Base-by-base conservation (phyloP, 352 stramenopile species). In the Phytophthora pistaciae region DNA sequence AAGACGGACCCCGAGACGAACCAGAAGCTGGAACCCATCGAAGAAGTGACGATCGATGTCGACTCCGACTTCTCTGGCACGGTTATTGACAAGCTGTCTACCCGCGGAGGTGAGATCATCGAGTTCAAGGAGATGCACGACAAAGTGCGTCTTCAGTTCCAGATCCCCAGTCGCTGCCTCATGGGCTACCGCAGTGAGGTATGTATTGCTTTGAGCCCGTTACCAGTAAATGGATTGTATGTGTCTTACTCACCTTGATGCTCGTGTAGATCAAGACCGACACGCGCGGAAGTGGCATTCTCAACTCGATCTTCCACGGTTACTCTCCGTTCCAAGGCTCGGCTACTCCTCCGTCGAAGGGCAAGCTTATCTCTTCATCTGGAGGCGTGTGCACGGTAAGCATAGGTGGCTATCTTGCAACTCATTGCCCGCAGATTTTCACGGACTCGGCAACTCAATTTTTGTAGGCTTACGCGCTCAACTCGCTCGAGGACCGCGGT, bases 251-350 rank as follows among this genome's bases (percentile, higher is more conserved):
- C 21, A 76, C 52, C 31, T 58, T 66, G 5, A 16, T 57, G 4
- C 5, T n/a, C 55, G 2, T 75, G 25, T 58, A 99, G 81, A 97
- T 99, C 75, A 98, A 97, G 57, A 99, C 96, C 11, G 87, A 96
- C 55, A 99, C 97, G 9, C 87, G 95, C 66, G 98, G 98, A 65
- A 98, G 91, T 75, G 98, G 96, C 44, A 96, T 99, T 57, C 80
- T 99, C 56, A 98, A 99, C 84, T 98, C 98, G 70, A 94, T 98
- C 63, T 99, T 99, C 79, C 70, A 99, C 80, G 97, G 95, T 2
- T 99, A 99, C 83, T 87, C 92, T 36, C 87, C 88, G 11, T 95
- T 71, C 76, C 82, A 92, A 60, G 89, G 89, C 50, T 87, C 82
- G 42, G 77, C 85, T 13, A 91, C 86, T 50, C 70, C 86, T 46